These are phyloP conservation scores for Pelargonium citronellum DNA, from an alignment of 441 rosid genomes.

Conservation along the genomic window DNA sequence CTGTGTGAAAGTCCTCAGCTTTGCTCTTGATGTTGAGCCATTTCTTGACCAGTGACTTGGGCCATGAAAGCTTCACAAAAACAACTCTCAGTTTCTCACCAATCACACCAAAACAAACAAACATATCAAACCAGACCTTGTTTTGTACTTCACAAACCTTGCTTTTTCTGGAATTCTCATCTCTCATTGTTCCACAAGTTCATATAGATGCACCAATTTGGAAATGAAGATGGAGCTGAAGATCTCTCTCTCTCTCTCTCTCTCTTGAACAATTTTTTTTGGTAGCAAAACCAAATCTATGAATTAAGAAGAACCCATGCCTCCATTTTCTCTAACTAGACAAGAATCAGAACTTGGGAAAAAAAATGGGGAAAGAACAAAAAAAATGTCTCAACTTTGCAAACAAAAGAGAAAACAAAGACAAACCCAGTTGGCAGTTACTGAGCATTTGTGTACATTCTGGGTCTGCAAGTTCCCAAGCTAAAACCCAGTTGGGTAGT, in stretches of 20 bases:
- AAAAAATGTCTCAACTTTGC: conserved; percentile 25
- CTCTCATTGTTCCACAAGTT: conserved; percentile 70
- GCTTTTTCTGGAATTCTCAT: conserved; percentile 68
- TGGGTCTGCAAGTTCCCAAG: conserved; percentile 14
- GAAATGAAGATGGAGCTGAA: neutral
- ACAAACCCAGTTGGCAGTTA: conserved; percentile 25
- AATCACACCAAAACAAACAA: neutral
- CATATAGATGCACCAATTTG: conserved; percentile 33
- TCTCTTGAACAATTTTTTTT: no score
- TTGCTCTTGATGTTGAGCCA: conserved; percentile 88
- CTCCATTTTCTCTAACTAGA: neutral
- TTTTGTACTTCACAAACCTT: conserved; percentile 48
- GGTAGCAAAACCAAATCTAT: conserved; percentile 17
- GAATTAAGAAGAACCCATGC: conserved; percentile 8
- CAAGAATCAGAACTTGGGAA: conserved; percentile 2
- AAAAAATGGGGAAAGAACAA: conserved; percentile 7
- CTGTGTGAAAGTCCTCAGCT: conserved; percentile 83
- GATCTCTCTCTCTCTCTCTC: neutral
- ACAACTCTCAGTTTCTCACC: neutral
- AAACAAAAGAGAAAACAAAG: conserved; percentile 23
- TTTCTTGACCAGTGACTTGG: conserved; percentile 88
- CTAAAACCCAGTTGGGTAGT: conserved; percentile 27
- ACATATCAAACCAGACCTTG: neutral
- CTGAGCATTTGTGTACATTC: conserved; percentile 24
- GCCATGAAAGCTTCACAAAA: conserved; percentile 63